A percentile compares a stretch with the other conserved stretches of the same genome.
Evolutionary conservation across 176 grass and related monocot genomes (phyloP).

Genomic region (Chloris gayana): DNA sequence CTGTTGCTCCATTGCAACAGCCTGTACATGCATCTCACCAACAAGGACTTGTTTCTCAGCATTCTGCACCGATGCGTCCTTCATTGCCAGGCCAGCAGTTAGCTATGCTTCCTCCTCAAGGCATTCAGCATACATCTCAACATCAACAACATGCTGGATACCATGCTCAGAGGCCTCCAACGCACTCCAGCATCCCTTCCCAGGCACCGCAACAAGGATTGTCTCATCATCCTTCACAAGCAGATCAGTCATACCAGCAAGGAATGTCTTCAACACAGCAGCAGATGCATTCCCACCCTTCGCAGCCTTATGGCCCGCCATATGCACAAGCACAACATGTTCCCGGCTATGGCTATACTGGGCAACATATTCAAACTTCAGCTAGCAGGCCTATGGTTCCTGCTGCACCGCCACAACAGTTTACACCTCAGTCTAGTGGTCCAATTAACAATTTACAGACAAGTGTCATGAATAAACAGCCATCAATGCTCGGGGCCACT

Average conservation of each 20-base stretch:
- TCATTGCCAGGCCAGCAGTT: slow-evolving; percentile 54
- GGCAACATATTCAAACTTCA: slow-evolving; percentile 43
- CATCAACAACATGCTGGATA: slow-evolving; percentile 57
- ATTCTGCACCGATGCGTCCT: slow-evolving; percentile 45
- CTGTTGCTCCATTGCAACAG: slow-evolving; percentile 46
- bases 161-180: slow-evolving; percentile 43
- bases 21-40: slow-evolving; percentile 48
- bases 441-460: slow-evolving; percentile 30
- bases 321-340: slow-evolving; percentile 47
- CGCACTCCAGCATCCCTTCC: slow-evolving; percentile 47
- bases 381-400: slow-evolving; percentile 39
- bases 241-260: slow-evolving; percentile 57
- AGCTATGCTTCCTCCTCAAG: slow-evolving; percentile 51
- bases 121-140: slow-evolving; percentile 47
- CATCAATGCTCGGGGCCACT: slow-evolving; percentile 19
- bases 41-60: slow-evolving; percentile 50
- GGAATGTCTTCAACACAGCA: slow-evolving; percentile 54
- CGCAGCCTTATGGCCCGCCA: slow-evolving; percentile 43
- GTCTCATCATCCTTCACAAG: slow-evolving; percentile 46
- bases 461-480: slow-evolving; percentile 37
- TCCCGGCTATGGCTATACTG: slow-evolving; percentile 27
- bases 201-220: slow-evolving; percentile 58
- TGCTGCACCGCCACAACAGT: slow-evolving; percentile 48
- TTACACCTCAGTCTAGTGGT: slow-evolving; percentile 51
- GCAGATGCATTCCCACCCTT: slow-evolving; percentile 43